Base-by-base conservation (phyloP, 805 yeast genomes). In the Metschnikowia gelsemii region DNA sequence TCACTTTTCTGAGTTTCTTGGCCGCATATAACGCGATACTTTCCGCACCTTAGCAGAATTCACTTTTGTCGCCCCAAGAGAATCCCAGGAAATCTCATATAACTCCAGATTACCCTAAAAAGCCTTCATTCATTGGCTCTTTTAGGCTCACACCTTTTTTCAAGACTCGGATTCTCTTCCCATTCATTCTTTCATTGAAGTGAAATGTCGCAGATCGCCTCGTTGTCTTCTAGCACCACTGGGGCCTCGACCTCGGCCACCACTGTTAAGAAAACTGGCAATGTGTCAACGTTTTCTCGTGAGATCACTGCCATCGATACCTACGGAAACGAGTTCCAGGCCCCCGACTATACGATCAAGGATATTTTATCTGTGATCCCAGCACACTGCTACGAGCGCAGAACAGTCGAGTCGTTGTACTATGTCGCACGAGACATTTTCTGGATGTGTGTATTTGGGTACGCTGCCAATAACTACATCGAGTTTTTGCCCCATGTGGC, bases 331-430 rank as follows among this genome's bases (percentile, higher is more conserved):
- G 78, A 71, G 47, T 86, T 83, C 61, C 75, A 74, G 42, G 91
- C 77, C 6, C 95, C 95, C 17, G 86, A 82, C 57, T 84, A 64
- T 66, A 65, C 88, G 49, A 84, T 86, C 62, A 84, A 84, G 73
- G 87, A 84, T 42, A 77, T 86, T 44, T 66, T 87, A 46, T 69
- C 71, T 38, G 84, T 81, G 29, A 87, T 86, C 56, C 95, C 95
- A 32, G 62, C 75, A 34, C 79, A 80, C 56, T 84, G 91, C 61
- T 87, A 82, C 66, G 78, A 84, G 58, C 75, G 93, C 56, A 66
- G 79, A 40, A 55, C 78, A 30, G 45, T 62, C 19, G 62, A 65
- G 40, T 80, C 89, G 7, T 65, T 84, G 50, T 70, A 68, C 54
- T 87, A 83, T 57, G 87, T 87, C 22, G 72, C 72, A 42, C 72